Conservation (phyloP, 352 stramenopile genomes). For the Phytophthora aleatoria region DNA sequence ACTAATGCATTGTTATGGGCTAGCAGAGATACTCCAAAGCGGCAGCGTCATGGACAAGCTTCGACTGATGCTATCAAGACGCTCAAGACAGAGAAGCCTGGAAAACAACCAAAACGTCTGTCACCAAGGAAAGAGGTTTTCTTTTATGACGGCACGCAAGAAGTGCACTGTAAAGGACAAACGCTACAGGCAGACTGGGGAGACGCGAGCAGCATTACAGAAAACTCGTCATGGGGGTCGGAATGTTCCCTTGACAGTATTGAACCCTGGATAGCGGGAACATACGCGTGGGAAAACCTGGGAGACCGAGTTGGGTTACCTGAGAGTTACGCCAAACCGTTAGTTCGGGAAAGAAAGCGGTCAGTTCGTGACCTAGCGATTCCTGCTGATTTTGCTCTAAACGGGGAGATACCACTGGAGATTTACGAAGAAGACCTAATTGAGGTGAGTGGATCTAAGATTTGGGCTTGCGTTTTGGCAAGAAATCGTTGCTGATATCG, state of each 20-base stretch:
- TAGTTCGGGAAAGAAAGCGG: conserved; percentile 17
- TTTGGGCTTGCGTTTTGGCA: neutral
- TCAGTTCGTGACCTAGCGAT: conserved; percentile 32
- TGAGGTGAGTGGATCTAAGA: conserved; percentile 45
- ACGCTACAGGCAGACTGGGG: conserved; percentile 21
- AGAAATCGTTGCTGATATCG: conserved; percentile 12
- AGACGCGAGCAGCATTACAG: conserved; percentile 35
- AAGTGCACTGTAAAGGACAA: conserved; percentile 21
- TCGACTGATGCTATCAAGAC: neutral
- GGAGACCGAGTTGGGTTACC: conserved; percentile 34
- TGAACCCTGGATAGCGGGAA: conserved; percentile 35
- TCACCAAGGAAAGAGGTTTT: conserved; percentile 28
- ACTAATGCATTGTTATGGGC: conserved; percentile 10
- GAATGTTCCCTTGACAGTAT: conserved; percentile 30
- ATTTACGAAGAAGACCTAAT: conserved; percentile 63
- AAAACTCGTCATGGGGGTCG: conserved; percentile 42
- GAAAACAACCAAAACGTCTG: conserved; percentile 3
- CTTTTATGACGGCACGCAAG: conserved; percentile 41
- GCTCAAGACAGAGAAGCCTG: conserved; percentile 10
- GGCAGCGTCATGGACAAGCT: conserved; percentile 1
- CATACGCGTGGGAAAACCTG: conserved; percentile 53
- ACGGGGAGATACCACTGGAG: conserved; percentile 31
- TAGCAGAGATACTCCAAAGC: conserved; percentile 13
- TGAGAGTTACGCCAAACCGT: conserved; percentile 23
- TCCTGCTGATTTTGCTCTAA: conserved; percentile 22